Conservation (phyloP, 352 stramenopile genomes). For the Phytophthora kernoviae region DNA sequence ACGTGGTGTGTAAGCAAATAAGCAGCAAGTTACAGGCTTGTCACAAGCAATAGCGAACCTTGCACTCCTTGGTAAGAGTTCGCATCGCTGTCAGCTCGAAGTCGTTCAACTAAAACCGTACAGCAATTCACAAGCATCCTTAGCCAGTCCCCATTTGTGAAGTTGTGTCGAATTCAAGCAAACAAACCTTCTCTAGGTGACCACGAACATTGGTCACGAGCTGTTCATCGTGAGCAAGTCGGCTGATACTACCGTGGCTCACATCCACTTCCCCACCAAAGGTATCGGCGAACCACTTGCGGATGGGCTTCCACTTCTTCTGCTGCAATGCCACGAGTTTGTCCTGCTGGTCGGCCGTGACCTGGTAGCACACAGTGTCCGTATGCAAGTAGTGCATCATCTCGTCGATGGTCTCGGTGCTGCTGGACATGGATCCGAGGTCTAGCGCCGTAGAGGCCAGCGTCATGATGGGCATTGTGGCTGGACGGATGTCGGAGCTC, state of each 20-base stretch:
- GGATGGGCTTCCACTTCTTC: conserved; percentile 86
- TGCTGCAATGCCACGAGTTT: conserved; percentile 81
- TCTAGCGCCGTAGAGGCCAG: conserved; percentile 84
- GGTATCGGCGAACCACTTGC: conserved; percentile 80
- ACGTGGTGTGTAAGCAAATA: conserved; percentile 1
- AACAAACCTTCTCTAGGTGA: conserved; percentile 61
- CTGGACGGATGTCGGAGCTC: conserved; percentile 68
- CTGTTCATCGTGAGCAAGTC: conserved; percentile 62
- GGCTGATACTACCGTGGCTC: conserved; percentile 77
- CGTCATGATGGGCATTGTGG: conserved; percentile 90
- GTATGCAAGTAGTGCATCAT: conserved; percentile 89
- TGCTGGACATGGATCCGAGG: conserved; percentile 59
- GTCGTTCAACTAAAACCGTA: conserved; percentile 49
- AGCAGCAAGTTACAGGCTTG: neutral
- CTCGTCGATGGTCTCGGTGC: conserved; percentile 66
- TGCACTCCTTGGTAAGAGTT: conserved; percentile 85
- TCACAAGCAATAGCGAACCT: conserved; percentile 40
- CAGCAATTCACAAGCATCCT: conserved; percentile 5
- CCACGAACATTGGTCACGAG: conserved; percentile 67
- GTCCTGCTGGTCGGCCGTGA: conserved; percentile 80
- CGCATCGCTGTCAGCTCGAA: conserved; percentile 83
- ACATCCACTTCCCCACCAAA: conserved; percentile 84
- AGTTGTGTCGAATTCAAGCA: neutral
- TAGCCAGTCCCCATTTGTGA: conserved; percentile 1
- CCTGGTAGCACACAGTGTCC: conserved; percentile 90